Conservation (phyloP, 352 stramenopile genomes). For the Pythium chondricola region DNA sequence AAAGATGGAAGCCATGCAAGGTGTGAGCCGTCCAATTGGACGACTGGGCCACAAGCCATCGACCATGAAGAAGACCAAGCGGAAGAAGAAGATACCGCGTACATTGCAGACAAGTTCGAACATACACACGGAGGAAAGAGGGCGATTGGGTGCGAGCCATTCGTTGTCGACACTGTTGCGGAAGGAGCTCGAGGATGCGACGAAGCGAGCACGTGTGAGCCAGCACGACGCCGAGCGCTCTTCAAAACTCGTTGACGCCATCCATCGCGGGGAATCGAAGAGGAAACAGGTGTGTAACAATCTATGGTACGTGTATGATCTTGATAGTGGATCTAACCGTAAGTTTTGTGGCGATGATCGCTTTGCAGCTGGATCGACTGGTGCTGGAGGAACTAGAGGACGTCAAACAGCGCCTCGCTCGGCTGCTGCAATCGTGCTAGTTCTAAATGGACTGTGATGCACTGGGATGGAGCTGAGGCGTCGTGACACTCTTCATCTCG, state of each 20-base stretch:
- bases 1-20: conserved; percentile 20
- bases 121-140: neutral
- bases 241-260: conserved; percentile 33
- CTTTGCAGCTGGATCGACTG: conserved; percentile 43
- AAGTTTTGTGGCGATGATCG: neutral
- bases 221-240: conserved; percentile 15
- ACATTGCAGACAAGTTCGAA: too few species aligned
- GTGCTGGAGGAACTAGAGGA: conserved; percentile 58
- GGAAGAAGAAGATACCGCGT: neutral
- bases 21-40: too few species aligned
- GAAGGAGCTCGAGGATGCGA: conserved; percentile 8
- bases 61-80: neutral
- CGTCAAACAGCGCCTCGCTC: conserved; percentile 55
- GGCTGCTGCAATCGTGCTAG: conserved; percentile 24
- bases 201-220: neutral
- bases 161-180: conserved; percentile 18
- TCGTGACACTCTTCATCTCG: conserved; percentile 25
- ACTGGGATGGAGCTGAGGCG: neutral
- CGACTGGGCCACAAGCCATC: too few species aligned
- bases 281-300: conserved; percentile 44
- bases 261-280: conserved; percentile 42
- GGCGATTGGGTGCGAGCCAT: too few species aligned
- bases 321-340: neutral
- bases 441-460: neutral
- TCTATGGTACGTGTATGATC: neutral